Percentiles rank a stretch among this genome's conserved stretches.
phyloP scores from a whole-genome alignment of 306 rosid genomes.

The Prinsepia uniflora region DNA sequence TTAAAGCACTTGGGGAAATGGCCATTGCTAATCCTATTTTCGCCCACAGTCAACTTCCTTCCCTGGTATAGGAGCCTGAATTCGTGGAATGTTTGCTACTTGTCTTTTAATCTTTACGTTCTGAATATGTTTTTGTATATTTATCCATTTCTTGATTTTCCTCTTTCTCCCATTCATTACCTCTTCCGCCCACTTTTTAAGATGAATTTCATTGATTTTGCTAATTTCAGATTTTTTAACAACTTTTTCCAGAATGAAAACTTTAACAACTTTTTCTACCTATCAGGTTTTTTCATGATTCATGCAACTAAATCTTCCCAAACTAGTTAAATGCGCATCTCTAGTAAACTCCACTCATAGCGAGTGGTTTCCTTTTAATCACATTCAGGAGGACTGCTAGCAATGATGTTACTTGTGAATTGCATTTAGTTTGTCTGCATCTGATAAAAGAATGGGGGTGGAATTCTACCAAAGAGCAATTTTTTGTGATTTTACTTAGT shows the following conservation, averaged over 20 bases:
- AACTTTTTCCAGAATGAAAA: not conserved
- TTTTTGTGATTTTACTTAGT: not conserved
- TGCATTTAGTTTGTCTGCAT: not conserved
- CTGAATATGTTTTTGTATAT: not conserved
- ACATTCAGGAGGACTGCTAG: not conserved
- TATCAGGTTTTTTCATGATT: not conserved
- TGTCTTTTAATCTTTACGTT: not conserved
- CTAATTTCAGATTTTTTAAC: not conserved
- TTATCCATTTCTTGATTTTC: not conserved
- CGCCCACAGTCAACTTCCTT: conserved; percentile 83
- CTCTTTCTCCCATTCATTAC: not conserved
- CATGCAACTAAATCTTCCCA: not conserved
- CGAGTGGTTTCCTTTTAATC: not conserved
- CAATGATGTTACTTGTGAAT: not conserved
- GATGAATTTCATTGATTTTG: not conserved
- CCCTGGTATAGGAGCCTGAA: conserved; percentile 54
- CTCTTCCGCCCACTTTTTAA: not conserved
- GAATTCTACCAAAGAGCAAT: not conserved
- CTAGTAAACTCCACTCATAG: not conserved
- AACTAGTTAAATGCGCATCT: not conserved
- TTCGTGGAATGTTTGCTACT: not conserved
- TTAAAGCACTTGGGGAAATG: conserved; percentile 86
- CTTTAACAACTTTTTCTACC: not conserved
- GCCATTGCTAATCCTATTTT: conserved; percentile 81
- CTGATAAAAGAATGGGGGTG: not conserved